Evolutionary conservation across 139 green algal species (phyloP).

Genomic region (Picochlorum sp.): DNA sequence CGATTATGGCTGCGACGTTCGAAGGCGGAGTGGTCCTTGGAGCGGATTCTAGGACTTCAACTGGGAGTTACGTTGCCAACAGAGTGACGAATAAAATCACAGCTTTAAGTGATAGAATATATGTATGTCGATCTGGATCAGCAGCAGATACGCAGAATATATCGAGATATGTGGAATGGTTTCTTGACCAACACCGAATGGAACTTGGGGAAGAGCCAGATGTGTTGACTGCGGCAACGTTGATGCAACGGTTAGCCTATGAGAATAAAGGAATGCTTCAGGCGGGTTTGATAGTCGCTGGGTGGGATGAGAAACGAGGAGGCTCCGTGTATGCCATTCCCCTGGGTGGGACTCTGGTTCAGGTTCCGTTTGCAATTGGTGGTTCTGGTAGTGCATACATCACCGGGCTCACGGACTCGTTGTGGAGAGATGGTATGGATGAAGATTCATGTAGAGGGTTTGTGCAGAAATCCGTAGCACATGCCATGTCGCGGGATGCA

Average conservation of each 20-base stretch:
- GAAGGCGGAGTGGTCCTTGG: slow-evolving; percentile 88
- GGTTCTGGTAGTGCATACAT: slow-evolving; percentile 87
- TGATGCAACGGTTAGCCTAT: slow-evolving; percentile 73
- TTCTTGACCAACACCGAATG: slow-evolving; percentile 58
- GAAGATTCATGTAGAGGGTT: slow-evolving; percentile 67
- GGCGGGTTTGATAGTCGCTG: slow-evolving; percentile 69
- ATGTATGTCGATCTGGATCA: slow-evolving; percentile 62
- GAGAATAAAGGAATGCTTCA: slow-evolving; percentile 69
- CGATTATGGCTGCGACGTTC: slow-evolving; percentile 84
- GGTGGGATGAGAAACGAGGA: slow-evolving; percentile 58
- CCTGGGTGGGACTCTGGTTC: slow-evolving; percentile 73
- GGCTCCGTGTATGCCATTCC: slow-evolving; percentile 71
- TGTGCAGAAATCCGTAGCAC: slow-evolving; percentile 57
- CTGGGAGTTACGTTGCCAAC: slow-evolving; percentile 89
- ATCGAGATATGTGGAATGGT: slow-evolving; percentile 63
- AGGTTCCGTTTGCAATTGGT: slow-evolving; percentile 63
- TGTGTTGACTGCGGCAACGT: slow-evolving; percentile 71
- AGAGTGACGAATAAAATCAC: slow-evolving; percentile 93
- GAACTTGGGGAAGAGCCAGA: slow-evolving; percentile 51
- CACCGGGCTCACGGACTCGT: slow-evolving; percentile 67
- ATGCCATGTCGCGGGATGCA: slow-evolving; percentile 79
- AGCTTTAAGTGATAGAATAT: slow-evolving; percentile 62
- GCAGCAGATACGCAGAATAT: slow-evolving; percentile 86
- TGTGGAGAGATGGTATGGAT: slow-evolving; percentile 66
- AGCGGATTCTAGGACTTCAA: slow-evolving; percentile 77